These are phyloP conservation scores for Rhinocladiella similis DNA, from an alignment of 2,329 filamentous ascomycete species.

Conservation along the genomic window DNA sequence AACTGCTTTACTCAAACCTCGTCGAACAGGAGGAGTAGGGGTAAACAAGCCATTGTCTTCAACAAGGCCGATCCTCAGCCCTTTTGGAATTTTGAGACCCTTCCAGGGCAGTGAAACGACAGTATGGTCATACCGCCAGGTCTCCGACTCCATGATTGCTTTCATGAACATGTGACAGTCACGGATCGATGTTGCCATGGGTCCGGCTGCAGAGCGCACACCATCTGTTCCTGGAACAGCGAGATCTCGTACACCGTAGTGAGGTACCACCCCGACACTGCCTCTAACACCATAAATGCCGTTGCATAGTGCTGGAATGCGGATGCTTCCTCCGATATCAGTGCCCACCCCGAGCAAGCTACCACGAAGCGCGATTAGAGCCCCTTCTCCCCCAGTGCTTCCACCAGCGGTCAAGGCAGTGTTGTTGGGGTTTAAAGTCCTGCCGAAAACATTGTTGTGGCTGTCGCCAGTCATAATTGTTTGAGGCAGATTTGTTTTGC, in stretches of 20 bases:
- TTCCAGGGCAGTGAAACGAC: constrained; percentile 54
- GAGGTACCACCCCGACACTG: constrained; percentile 49
- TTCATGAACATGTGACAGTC: constrained; percentile 31
- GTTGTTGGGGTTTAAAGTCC: constrained; percentile 64
- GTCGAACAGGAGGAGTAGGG: constrained; percentile 40
- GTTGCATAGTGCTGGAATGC: constrained; percentile 51
- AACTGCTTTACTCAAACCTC: constrained; percentile 41
- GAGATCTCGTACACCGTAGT: constrained; percentile 52
- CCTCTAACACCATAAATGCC: constrained; percentile 54
- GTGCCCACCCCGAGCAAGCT: constrained; percentile 62
- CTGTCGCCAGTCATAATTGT: constrained; percentile 50
- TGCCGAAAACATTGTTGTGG: constrained; percentile 59
- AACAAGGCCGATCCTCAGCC: constrained; percentile 41
- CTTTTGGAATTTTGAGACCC: constrained; percentile 13
- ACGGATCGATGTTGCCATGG: constrained; percentile 35
- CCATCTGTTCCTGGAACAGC: constrained; percentile 47
- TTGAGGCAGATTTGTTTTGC: constrained; percentile 54
- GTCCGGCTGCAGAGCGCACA: constrained; percentile 49
- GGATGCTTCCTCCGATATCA: constrained; percentile 54
- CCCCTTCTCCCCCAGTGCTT: constrained; percentile 65
- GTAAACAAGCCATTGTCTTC: constrained; percentile 40
- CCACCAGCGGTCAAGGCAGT: constrained; percentile 62
- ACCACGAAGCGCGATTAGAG: constrained; percentile 58
- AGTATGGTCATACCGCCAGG: constrained; percentile 45
- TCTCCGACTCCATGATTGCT: constrained; percentile 42